Percentiles rank a stretch among this genome's conserved stretches.
phyloP scores from a whole-genome alignment of 768 basidiomycete species.

The Coprinopsis cinerea region DNA sequence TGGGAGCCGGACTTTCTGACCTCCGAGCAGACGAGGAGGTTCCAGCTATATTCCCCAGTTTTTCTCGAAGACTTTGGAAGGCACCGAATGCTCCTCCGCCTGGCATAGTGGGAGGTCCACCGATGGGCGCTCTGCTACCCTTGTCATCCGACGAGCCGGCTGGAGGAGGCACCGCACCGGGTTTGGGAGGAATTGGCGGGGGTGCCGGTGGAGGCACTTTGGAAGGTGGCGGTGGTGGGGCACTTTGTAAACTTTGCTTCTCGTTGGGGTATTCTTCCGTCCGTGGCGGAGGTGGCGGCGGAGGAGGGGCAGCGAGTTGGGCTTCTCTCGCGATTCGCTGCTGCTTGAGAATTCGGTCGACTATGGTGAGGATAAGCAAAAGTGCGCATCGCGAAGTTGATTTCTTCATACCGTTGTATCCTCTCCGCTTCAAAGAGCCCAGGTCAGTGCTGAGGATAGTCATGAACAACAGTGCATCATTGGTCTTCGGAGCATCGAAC shows the following conservation, averaged over 20 bases:
- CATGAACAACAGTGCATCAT: conserved; percentile 87
- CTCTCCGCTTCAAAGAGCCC: conserved; percentile 71
- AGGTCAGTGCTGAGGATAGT: conserved; percentile 92
- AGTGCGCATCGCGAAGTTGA: background rate
- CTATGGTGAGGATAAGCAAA: conserved; percentile 32
- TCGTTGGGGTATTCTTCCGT: background rate
- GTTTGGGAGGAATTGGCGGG: conserved; percentile 9
- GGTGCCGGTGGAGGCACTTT: background rate
- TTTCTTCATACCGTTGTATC: conserved; percentile 69
- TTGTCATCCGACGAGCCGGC: background rate
- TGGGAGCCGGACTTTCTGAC: too few species aligned
- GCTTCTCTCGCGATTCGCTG: conserved; percentile 45
- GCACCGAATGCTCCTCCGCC: too few species aligned
- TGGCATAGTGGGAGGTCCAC: too few species aligned
- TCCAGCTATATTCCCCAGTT: background rate
- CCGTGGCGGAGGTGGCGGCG: background rate
- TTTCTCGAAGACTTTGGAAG: background rate
- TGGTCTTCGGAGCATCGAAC: conserved; percentile 72
- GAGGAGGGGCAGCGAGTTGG: conserved; percentile 8
- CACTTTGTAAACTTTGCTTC: background rate
- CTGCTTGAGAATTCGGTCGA: conserved; percentile 85
- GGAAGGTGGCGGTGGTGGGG: background rate
- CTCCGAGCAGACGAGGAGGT: too few species aligned
- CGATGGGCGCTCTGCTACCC: too few species aligned
- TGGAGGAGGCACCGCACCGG: background rate